phyloP scores from a whole-genome alignment of 2,329 filamentous ascomycete species.

The Beauveria asiatica region DNA sequence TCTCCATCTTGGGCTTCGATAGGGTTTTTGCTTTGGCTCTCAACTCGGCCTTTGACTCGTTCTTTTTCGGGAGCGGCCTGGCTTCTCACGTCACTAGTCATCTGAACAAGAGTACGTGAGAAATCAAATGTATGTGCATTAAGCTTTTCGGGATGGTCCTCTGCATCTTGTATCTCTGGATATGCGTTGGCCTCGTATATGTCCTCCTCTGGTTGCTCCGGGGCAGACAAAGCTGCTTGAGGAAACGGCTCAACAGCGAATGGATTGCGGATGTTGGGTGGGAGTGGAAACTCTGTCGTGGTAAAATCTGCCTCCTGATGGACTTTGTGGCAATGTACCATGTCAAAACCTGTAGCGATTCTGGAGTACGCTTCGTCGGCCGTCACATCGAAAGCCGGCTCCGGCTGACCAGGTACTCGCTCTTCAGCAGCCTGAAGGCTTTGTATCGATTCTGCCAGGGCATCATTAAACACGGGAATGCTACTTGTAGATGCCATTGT shows the following conservation, averaged over 20 bases:
- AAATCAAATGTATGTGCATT: not conserved
- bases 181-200: conserved; percentile 7
- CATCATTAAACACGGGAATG: conserved; percentile 8
- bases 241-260: conserved; percentile 4
- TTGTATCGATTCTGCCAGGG: conserved; percentile 1
- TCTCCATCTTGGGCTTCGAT: not conserved
- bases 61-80: not conserved
- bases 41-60: not conserved
- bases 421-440: not conserved
- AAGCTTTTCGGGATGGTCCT: not conserved
- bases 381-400: not conserved
- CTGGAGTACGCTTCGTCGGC: not conserved
- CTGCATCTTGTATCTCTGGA: not conserved
- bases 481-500: conserved; percentile 6
- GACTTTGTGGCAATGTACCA: not conserved
- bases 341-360: not conserved
- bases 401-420: not conserved
- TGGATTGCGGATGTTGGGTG: not conserved
- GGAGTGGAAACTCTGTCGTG: not conserved
- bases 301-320: not conserved
- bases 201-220: conserved; percentile 1
- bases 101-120: not conserved
- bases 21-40: not conserved
- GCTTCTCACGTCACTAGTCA: not conserved
- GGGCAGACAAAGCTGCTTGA: not conserved